Evolutionary conservation across 768 basidiomycete genomes (phyloP).

Genomic region (Lentinula guzmanii): DNA sequence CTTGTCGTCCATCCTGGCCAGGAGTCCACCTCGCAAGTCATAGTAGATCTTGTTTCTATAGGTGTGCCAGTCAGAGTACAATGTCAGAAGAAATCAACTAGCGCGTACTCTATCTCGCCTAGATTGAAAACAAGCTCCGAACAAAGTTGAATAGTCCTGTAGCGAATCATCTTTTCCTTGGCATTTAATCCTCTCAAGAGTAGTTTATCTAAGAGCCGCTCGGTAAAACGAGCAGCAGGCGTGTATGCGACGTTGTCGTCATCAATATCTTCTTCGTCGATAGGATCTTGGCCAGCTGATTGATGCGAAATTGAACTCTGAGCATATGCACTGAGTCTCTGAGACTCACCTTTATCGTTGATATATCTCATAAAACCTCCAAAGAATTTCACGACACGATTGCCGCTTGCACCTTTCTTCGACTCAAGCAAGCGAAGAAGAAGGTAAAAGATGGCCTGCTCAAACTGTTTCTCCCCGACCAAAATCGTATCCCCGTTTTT

Average conservation of each 20-base stretch:
- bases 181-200: constrained; percentile 73
- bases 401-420: constrained; percentile 73
- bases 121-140: constrained; percentile 76
- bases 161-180: constrained; percentile 85
- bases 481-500: constrained; percentile 46
- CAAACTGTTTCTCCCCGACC: constrained; percentile 74
- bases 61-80: background rate
- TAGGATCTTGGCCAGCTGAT: constrained; percentile 33
- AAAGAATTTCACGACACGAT: constrained; percentile 77
- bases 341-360: constrained; percentile 63
- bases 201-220: constrained; percentile 57
- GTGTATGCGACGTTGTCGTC: constrained; percentile 55
- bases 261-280: constrained; percentile 32
- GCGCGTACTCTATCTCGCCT: constrained; percentile 79
- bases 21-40: constrained; percentile 51
- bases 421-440: constrained; percentile 63
- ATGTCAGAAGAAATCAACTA: background rate
- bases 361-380: constrained; percentile 72
- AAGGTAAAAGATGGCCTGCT: constrained; percentile 54
- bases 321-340: background rate
- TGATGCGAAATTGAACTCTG: background rate
- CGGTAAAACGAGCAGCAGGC: constrained; percentile 61
- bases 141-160: constrained; percentile 70
- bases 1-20: constrained; percentile 75
- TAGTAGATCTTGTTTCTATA: constrained; percentile 72